phyloP scores from a whole-genome alignment of 2,329 filamentous ascomycete genomes.

The Fusarium verrucosum region DNA sequence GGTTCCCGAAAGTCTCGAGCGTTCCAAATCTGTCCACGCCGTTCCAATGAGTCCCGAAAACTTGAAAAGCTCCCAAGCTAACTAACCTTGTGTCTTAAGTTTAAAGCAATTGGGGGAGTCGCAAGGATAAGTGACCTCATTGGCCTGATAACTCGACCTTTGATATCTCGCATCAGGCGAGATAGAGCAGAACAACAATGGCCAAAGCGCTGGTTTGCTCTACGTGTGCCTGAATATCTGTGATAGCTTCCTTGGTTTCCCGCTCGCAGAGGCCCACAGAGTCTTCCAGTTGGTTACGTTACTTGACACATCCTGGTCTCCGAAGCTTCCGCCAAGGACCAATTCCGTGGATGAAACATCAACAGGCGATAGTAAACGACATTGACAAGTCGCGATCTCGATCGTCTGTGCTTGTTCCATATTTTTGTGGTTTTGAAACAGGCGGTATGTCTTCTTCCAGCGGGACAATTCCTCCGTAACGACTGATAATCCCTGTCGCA shows the following conservation, averaged over 20 bases:
- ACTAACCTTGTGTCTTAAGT: slow-evolving; percentile 15
- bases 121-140: slow-evolving; percentile 9
- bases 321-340: slow-evolving; percentile 40
- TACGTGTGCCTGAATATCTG: slow-evolving; percentile 26
- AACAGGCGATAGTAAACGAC: slow-evolving; percentile 1
- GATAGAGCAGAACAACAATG: not conserved
- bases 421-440: slow-evolving; percentile 17
- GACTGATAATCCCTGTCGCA: slow-evolving; percentile 20
- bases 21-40: slow-evolving; percentile 30
- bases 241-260: slow-evolving; percentile 36
- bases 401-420: slow-evolving; percentile 29
- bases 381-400: slow-evolving; percentile 30
- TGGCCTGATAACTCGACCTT: slow-evolving; percentile 11
- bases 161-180: slow-evolving; percentile 5
- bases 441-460: not conserved
- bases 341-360: slow-evolving; percentile 11
- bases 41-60: slow-evolving; percentile 21
- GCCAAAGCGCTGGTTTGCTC: slow-evolving; percentile 4
- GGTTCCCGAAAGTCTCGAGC: slow-evolving; percentile 34
- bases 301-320: slow-evolving; percentile 27
- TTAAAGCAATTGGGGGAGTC: slow-evolving; percentile 3
- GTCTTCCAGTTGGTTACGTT: slow-evolving; percentile 29
- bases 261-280: slow-evolving; percentile 26
- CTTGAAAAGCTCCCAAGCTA: slow-evolving; percentile 28
- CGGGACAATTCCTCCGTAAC: slow-evolving; percentile 15